A percentile compares a stretch with the other conserved stretches of the same genome.
Evolutionary conservation across 2,329 filamentous ascomycete genomes (phyloP).

Genomic region (Colletotrichum gigasporum): DNA sequence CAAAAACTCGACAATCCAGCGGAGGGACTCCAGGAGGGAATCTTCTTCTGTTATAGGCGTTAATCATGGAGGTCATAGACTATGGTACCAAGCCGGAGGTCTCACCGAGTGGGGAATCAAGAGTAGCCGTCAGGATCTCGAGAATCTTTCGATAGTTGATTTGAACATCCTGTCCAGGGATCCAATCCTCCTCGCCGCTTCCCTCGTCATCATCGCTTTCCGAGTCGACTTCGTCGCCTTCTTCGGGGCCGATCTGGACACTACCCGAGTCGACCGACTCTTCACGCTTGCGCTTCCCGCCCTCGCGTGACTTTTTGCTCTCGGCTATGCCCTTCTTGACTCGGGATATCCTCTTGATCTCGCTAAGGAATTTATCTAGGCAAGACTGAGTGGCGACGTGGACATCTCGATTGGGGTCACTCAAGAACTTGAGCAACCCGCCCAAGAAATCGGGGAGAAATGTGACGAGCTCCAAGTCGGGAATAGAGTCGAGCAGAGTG

Average conservation of each 20-base stretch:
- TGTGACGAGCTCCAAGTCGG: constrained; percentile 92
- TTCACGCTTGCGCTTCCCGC: constrained; percentile 75
- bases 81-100: constrained; percentile 17
- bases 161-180: constrained; percentile 95
- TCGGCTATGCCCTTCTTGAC: constrained; percentile 93
- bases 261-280: constrained; percentile 75
- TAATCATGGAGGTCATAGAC: not conserved
- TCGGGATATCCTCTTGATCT: constrained; percentile 93
- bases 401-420: constrained; percentile 92
- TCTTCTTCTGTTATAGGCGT: constrained; percentile 74
- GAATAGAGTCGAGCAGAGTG: constrained; percentile 92
- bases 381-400: constrained; percentile 90
- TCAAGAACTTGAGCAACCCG: constrained; percentile 90
- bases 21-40: constrained; percentile 87
- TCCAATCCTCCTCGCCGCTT: constrained; percentile 89
- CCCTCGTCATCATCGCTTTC: constrained; percentile 65
- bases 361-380: constrained; percentile 87
- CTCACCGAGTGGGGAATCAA: constrained; percentile 82
- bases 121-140: constrained; percentile 88
- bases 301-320: constrained; percentile 77
- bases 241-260: constrained; percentile 64
- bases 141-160: constrained; percentile 93
- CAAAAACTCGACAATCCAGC: constrained; percentile 96
- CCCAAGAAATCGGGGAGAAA: constrained; percentile 92
- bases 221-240: constrained; percentile 68